Conservation (phyloP, 106 monocot species). For the Acorus gramineus region DNA sequence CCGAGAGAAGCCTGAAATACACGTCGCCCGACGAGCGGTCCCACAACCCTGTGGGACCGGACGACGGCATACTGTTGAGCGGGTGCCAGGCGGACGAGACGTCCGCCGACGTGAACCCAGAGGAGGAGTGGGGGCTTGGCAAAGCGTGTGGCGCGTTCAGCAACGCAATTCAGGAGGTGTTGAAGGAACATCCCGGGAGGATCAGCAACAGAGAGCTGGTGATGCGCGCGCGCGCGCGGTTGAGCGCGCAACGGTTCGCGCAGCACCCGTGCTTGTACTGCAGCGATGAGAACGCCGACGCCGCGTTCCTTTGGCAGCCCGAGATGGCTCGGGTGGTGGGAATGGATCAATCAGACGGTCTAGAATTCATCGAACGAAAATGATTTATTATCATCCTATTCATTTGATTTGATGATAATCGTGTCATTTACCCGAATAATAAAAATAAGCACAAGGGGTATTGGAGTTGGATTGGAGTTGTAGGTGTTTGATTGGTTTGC, state of each 20-base stretch:
- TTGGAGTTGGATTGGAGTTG: no score
- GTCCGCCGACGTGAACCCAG: slow-evolving; percentile 55
- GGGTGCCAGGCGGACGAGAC: slow-evolving; percentile 80
- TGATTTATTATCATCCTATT: no score
- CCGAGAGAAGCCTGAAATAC: slow-evolving; percentile 39
- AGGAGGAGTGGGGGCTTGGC: slow-evolving; percentile 9
- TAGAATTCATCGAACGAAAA: no score
- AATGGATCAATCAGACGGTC: no score
- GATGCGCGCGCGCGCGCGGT: slow-evolving; percentile 21
- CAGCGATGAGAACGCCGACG: slow-evolving; percentile 59
- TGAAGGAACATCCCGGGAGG: slow-evolving; percentile 18
- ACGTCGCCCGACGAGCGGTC: not conserved
- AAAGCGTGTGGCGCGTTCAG: slow-evolving; percentile 69
- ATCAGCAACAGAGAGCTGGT: slow-evolving; percentile 59
- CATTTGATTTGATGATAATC: no score
- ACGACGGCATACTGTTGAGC: slow-evolving; percentile 71
- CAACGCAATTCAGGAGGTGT: slow-evolving; percentile 39
- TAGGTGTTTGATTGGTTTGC: no score
- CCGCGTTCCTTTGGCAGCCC: slow-evolving; percentile 39
- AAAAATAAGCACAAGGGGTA: no score
- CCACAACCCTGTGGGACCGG: not conserved
- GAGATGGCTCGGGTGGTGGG: not conserved
- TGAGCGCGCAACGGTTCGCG: slow-evolving; percentile 23
- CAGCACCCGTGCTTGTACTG: slow-evolving; percentile 87
- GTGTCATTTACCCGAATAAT: no score